phyloP scores from a whole-genome alignment of 2,329 filamentous ascomycete species.

The Fusarium sp. region DNA sequence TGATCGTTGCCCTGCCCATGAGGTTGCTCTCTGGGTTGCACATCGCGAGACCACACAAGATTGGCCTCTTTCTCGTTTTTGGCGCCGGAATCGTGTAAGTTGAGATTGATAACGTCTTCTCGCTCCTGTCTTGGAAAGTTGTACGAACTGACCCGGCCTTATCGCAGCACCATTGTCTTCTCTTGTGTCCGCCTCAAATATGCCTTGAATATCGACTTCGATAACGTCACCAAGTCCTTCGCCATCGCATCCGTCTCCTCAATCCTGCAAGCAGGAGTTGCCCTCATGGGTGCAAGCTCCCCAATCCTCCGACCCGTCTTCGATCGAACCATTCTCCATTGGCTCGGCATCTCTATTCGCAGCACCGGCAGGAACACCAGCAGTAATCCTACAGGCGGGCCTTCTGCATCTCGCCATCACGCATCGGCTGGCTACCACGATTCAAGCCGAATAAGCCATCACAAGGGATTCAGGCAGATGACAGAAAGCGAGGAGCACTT shows the following conservation, averaged over 20 bases:
- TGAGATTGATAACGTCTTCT: not conserved
- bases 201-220: conserved; percentile 22
- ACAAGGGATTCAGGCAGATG: not conserved
- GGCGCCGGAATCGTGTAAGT: not conserved
- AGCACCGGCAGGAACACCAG: not conserved
- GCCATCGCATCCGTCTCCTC: not conserved
- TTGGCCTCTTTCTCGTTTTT: not conserved
- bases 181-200: conserved; percentile 27
- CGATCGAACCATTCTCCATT: not conserved
- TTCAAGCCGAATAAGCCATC: not conserved
- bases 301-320: not conserved
- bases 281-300: not conserved
- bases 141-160: not conserved
- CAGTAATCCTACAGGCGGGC: not conserved
- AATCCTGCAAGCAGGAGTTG: not conserved
- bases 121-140: not conserved
- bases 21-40: not conserved
- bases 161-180: conserved; percentile 19
- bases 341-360: not conserved
- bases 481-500: not conserved
- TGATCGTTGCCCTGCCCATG: not conserved
- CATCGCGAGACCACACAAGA: not conserved
- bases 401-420: not conserved
- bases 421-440: not conserved
- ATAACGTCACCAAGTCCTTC: conserved; percentile 1